Base-by-base conservation (phyloP, 257 asterid genomes). In the Buddleja alternifolia region DNA sequence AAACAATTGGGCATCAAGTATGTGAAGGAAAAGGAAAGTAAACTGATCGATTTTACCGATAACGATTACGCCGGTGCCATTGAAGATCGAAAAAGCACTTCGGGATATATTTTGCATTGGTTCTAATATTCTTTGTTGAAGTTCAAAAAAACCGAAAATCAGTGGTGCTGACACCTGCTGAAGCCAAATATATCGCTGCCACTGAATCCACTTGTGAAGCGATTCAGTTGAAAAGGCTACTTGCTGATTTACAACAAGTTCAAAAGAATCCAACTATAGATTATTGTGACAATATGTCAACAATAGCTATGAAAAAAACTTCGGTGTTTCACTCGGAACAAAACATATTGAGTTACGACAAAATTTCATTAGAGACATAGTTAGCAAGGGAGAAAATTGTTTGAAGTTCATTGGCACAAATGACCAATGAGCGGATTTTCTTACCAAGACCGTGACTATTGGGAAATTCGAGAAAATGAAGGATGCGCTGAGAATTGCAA, bases 391-490 rank as follows among this genome's bases (percentile, higher is more conserved):
- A 2, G 23, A 69, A 10, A 4, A 44, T 11, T 29, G 15, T 47
- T 42, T 69, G 74, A 37, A 68, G n/a, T 68, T 23, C 9, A 16
- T 68, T n/a, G n/a, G n/a, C n/a, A n/a, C n/a, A n/a, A n/a, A n/a
- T n/a, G n/a, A n/a, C n/a, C n/a, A n/a, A n/a, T n/a, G n/a, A n/a
- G n/a, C n/a, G n/a, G n/a, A n/a, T n/a, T n/a, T n/a, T n/a, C n/a
- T n/a, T n/a, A n/a, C n/a, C n/a, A n/a, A n/a, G n/a, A n/a, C n/a
- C n/a, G n/a, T n/a, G n/a, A n/a, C n/a, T n/a, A n/a, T n/a, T n/a
- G n/a, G n/a, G n/a, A n/a, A n/a, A n/a, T n/a, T n/a, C n/a, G n/a
- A n/a, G n/a, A n/a, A n/a, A n/a, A n/a, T n/a, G n/a, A n/a, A n/a
- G n/a, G n/a, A n/a, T n/a, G n/a, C n/a, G n/a, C n/a, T n/a, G n/a